A percentile compares a stretch with the other conserved stretches of the same genome.
phyloP scores from a whole-genome alignment of 192 early-diverging fungal genomes.

The Backusella australiensis region DNA sequence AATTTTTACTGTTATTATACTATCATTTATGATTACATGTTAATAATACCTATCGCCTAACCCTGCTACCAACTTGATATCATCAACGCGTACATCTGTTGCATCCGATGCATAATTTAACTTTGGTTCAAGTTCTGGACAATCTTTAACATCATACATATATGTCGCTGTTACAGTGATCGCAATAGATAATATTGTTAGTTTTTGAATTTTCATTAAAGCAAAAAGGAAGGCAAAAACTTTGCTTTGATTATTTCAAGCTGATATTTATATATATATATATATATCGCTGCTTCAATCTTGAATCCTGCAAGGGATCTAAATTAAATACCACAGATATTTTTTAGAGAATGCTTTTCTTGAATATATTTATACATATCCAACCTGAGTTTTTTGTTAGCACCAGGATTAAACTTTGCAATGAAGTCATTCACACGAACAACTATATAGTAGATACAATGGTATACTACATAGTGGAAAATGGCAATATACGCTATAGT shows the following conservation, averaged over 20 bases:
- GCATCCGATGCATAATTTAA: not conserved
- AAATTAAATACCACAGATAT: slow-evolving; percentile 2
- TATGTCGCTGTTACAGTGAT: not conserved
- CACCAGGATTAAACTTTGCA: too few relatives aligned
- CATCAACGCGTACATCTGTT: not conserved
- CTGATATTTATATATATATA: too few relatives aligned
- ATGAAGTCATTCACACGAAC: too few relatives aligned
- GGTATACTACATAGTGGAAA: too few relatives aligned
- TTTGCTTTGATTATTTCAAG: not conserved
- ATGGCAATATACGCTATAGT: too few relatives aligned
- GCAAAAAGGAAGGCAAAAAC: not conserved
- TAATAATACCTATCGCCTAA: not conserved
- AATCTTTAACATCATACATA: not conserved
- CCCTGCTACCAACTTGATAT: not conserved
- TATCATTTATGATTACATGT: too few relatives aligned
- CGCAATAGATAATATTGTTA: not conserved
- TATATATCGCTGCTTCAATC: not conserved
- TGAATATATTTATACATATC: too few relatives aligned
- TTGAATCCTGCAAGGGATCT: not conserved
- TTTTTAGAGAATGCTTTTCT: not conserved
- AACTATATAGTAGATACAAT: too few relatives aligned
- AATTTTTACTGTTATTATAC: not conserved
- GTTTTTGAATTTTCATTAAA: not conserved
- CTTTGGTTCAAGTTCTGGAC: not conserved
- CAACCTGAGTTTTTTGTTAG: not conserved